Evolutionary conservation across 371 early-diverging fungal species (phyloP), one percentile per base, ranked within the genome.

Genomic region (Saksenaea oblongispora): DNA sequence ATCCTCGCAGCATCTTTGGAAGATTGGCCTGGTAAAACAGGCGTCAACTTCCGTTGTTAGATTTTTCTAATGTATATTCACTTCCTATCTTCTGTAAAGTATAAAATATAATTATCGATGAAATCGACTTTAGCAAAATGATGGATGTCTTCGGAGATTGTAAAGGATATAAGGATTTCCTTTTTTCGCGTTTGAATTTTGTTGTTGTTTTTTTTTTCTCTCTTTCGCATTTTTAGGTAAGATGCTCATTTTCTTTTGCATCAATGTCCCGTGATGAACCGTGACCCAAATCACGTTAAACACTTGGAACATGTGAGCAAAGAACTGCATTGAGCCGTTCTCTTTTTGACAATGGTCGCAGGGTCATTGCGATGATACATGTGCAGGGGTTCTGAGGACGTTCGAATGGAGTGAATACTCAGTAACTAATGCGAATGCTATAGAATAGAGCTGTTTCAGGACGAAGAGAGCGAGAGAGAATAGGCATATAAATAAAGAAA

Each of bases 1-100:
- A 70, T 44, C 82, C 84, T 0, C 60, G 63, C 9, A 64, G 73
- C 14, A 18, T 66, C 14, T 34, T 72, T 28, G 69, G 59, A 47
- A 47, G 22, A 22, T 7, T 47, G 22, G 51, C 51, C 17, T 47
- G 51, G 51, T 47, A 47, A 22, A 31, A 31, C 31, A 31, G n/a
- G n/a, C 36, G 36, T 8, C 36, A 36, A 8, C 36, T 5, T 5
- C 13, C 36, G 36, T 36, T 8, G 5, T 8, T 13, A 8, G 13
- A 1, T 22, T 47, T 10, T 47, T 22, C 22, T 9, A 47, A 47
- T 47, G 51, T 47, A 47, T 47, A 47, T 3, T 47, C 11, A 4
- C 31, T 2, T 31, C 31, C 31, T 31, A 31, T 31, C n/a, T n/a
- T n/a, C n/a, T 31, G 31, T 31, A 31, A 31, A 31, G 4, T 31